Base-by-base conservation (phyloP, 2,329 filamentous ascomycete species). In the Stagonosporopsis chrysanthemi region DNA sequence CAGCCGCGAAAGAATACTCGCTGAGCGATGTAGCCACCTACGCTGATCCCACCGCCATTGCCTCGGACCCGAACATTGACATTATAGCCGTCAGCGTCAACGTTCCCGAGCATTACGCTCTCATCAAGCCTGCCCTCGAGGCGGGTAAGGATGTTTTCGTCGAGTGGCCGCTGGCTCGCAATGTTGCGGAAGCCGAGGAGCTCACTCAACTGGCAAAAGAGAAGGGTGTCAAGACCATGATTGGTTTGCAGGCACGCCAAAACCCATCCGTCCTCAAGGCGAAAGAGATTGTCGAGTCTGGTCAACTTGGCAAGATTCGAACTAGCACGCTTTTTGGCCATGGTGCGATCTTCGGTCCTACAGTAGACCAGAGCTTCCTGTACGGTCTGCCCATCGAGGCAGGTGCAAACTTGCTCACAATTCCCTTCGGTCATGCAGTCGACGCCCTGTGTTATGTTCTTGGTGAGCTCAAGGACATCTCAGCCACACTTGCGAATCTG, bases 351-450 rank as follows among this genome's bases (percentile, higher is more conserved):
- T 68, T 67, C 8, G 68, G 70, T 4, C 55, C 64, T 2, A 54
- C 56, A 2, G 41, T 67, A 0, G 28, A 33, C 1, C 56, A 68
- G 15, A 31, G 44, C 7, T 63, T 83, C 28, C 67, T 74, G 26
- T 88, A 86, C 56, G 83, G 84, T 39, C 68, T 80, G 0, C 74
- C 84, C 5, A 73, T 79, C 11, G 74, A 78, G 7, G 65, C 85
- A 3, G 78, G 78, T 0, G 79, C 75, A 2, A 81, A 80, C 31
- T 36, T 78, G 33, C 52, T 80, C 31, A 78, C 77, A 0, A 77
- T 80, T 28, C 73, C 77, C 3, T 77, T 78, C 43, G 78, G 76
- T 0, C 71, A 75, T 45, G 66, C 68, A 5, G 57, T 73, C 2
- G 72, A 74, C 43, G 70, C 71, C 3, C 45, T 74, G 11, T 72